Conservation (phyloP, 2,329 filamentous ascomycete genomes). For the Ceratocystis cacaofunesta region DNA sequence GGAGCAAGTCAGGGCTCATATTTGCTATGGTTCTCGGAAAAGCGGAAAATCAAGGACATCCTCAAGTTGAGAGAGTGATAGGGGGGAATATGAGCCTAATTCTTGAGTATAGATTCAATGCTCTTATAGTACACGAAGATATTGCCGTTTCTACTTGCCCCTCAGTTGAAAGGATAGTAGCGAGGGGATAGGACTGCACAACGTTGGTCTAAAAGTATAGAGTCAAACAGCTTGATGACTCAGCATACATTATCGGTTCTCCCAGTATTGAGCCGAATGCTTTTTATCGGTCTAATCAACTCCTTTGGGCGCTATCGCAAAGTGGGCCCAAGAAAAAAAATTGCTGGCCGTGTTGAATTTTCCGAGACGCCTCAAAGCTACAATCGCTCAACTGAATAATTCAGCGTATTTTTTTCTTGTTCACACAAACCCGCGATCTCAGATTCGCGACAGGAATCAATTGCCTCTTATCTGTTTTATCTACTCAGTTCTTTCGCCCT, state of each 20-base stretch:
- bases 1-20: too few relatives aligned
- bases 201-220: background rate
- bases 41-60: too few relatives aligned
- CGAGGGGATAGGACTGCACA: too few relatives aligned
- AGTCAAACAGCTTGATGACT: background rate
- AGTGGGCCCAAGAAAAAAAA: conserved; percentile 17
- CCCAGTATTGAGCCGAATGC: conserved; percentile 12
- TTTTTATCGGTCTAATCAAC: conserved; percentile 7
- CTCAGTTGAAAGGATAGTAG: too few relatives aligned
- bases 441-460: conserved; percentile 13
- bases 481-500: background rate
- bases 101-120: too few relatives aligned
- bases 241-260: conserved; percentile 16
- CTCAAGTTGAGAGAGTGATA: too few relatives aligned
- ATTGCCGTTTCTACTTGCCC: too few relatives aligned
- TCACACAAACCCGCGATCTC: conserved; percentile 7
- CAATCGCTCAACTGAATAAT: conserved; percentile 12
- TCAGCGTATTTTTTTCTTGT: conserved; percentile 12
- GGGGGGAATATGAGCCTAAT: too few relatives aligned
- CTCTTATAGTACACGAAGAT: too few relatives aligned
- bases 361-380: conserved; percentile 13
- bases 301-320: conserved; percentile 13
- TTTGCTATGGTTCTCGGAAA: too few relatives aligned
- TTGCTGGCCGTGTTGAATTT: conserved; percentile 16
- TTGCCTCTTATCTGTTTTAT: background rate